Conservation (phyloP, 306 rosid genomes). For the Castanopsis chinensis region DNA sequence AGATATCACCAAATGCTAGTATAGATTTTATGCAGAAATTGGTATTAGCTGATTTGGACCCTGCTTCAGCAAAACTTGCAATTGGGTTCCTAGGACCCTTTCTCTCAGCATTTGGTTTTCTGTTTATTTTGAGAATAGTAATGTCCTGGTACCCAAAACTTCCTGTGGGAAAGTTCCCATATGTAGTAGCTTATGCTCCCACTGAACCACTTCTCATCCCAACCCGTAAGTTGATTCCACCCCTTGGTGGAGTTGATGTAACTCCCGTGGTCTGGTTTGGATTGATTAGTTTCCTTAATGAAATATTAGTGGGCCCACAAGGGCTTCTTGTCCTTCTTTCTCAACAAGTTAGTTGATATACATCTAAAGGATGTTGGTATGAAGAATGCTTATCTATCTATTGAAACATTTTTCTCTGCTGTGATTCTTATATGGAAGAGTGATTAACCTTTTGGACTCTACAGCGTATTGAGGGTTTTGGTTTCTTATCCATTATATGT, state of each 20-base stretch:
- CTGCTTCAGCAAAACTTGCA: slow-evolving; percentile 72
- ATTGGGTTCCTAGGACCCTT: slow-evolving; percentile 78
- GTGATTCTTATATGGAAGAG: background rate
- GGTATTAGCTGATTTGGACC: slow-evolving; percentile 71
- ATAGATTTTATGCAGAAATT: slow-evolving; percentile 33
- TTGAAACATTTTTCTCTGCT: background rate
- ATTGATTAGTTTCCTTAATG: slow-evolving; percentile 80
- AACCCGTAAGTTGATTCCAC: slow-evolving; percentile 86
- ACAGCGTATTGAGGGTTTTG: background rate
- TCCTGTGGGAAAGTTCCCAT: slow-evolving; percentile 82
- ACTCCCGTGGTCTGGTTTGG: slow-evolving; percentile 98
- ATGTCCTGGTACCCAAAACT: slow-evolving; percentile 98
- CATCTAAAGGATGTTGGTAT: background rate
- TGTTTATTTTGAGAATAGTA: slow-evolving; percentile 74
- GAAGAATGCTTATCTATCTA: background rate
- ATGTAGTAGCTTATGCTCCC: slow-evolving; percentile 85
- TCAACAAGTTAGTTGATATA: slow-evolving; percentile 51
- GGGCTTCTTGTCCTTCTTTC: slow-evolving; percentile 91
- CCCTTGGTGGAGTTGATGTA: slow-evolving; percentile 90
- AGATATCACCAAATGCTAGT: slow-evolving; percentile 23
- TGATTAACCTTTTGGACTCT: background rate
- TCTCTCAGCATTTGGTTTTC: slow-evolving; percentile 64
- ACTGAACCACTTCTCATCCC: slow-evolving; percentile 78
- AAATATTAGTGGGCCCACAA: slow-evolving; percentile 96
- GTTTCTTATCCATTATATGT: background rate